A percentile compares a stretch with the other conserved stretches of the same genome.
These are phyloP conservation scores for Blastobotrys niveus DNA, from an alignment of 1,139 yeast genomes.

Conservation along the genomic window DNA sequence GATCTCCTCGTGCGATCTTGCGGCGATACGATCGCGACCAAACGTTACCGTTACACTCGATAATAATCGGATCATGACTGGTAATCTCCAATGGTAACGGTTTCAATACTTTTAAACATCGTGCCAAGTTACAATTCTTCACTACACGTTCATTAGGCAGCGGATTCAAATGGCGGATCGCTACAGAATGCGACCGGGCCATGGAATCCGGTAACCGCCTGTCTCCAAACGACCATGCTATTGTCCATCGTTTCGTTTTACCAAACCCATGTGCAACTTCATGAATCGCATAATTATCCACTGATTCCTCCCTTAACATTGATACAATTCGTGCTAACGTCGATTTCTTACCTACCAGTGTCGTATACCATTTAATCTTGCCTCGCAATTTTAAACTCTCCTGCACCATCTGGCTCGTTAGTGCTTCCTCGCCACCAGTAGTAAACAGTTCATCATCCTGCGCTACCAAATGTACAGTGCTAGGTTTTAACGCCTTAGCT, in stretches of 20 bases:
- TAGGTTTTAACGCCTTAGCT: slow-evolving; percentile 18
- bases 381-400: slow-evolving; percentile 26
- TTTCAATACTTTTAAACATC: background rate
- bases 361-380: slow-evolving; percentile 36
- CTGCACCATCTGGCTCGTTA: slow-evolving; percentile 33
- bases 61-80: background rate
- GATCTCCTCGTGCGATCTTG: slow-evolving; percentile 11
- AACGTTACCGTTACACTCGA: slow-evolving; percentile 26
- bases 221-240: slow-evolving; percentile 38
- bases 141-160: slow-evolving; percentile 4
- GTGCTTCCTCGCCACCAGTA: slow-evolving; percentile 40
- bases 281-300: slow-evolving; percentile 32
- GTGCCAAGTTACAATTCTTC: background rate
- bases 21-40: slow-evolving; percentile 36
- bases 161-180: slow-evolving; percentile 11
- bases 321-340: slow-evolving; percentile 29
- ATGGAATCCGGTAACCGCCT: slow-evolving; percentile 14
- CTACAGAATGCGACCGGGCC: slow-evolving; percentile 6
- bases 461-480: slow-evolving; percentile 26
- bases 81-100: slow-evolving; percentile 7
- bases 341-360: slow-evolving; percentile 37
- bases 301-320: slow-evolving; percentile 19
- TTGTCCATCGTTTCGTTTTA: slow-evolving; percentile 39
- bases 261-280: slow-evolving; percentile 30
- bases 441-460: slow-evolving; percentile 36